A percentile compares a stretch with the other conserved stretches of the same genome.
Conservation (phyloP, 108 stramenopile genomes). For the Fragilaria radians region DNA sequence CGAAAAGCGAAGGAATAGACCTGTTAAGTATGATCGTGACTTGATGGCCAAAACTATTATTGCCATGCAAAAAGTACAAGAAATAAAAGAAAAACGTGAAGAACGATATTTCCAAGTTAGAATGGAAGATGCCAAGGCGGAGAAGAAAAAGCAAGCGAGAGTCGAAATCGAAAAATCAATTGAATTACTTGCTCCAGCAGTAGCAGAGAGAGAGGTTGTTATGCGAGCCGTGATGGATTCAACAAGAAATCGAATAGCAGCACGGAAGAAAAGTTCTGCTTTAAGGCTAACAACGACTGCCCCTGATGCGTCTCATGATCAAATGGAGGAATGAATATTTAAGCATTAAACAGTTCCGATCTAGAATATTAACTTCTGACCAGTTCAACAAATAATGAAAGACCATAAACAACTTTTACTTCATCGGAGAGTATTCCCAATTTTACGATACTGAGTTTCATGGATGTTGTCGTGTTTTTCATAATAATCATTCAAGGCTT, state of each 20-base stretch:
- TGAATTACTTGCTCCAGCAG: constrained; percentile 83
- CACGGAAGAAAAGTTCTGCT: constrained; percentile 40
- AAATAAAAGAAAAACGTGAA: constrained; percentile 80
- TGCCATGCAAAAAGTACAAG: constrained; percentile 92
- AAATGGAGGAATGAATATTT: constrained; percentile 5
- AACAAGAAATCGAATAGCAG: constrained; percentile 67
- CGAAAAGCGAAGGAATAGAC: constrained; percentile 95
- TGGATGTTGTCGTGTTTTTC: no score
- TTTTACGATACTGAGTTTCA: no score
- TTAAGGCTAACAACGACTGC: not conserved
- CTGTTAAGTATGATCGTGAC: constrained; percentile 95
- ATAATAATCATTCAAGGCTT: no score
- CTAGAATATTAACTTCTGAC: no score
- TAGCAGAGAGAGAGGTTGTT: constrained; percentile 68
- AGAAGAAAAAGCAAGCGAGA: constrained; percentile 78
- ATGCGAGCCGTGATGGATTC: constrained; percentile 84
- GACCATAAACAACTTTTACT: no score
- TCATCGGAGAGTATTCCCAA: no score
- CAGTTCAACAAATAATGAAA: no score
- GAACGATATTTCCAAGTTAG: constrained; percentile 74
- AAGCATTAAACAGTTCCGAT: no score
- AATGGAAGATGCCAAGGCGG: constrained; percentile 76
- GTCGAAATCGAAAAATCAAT: constrained; percentile 88
- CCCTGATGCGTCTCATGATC: not conserved
- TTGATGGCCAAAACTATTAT: constrained; percentile 94